Percentiles rank a stretch among this genome's conserved stretches.
Conservation (phyloP, 1,284 basidiomycete genomes). For the Melampsora larici-populina region DNA sequence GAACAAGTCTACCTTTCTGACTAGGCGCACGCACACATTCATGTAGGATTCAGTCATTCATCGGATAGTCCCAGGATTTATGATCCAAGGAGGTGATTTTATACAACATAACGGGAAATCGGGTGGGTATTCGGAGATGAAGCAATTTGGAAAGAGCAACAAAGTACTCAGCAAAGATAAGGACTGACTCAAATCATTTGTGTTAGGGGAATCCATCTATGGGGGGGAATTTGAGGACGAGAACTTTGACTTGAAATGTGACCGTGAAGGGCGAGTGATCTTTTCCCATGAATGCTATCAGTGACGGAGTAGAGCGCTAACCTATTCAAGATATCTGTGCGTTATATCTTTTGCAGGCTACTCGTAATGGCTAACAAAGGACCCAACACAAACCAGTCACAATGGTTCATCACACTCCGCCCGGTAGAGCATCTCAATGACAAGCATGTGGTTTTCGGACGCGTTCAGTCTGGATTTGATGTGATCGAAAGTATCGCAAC, state of each 20-base stretch:
- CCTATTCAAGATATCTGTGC: not conserved
- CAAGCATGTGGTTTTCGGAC: conserved; percentile 39
- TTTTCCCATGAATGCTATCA: not conserved
- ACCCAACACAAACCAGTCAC: conserved; percentile 38
- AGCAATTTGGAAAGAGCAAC: too few relatives aligned
- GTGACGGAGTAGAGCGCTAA: not conserved
- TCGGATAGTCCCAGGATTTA: conserved; percentile 32
- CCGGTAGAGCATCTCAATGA: conserved; percentile 33
- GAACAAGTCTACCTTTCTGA: not conserved
- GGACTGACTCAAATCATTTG: too few relatives aligned
- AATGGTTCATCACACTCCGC: conserved; percentile 37
- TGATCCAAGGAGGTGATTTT: conserved; percentile 42
- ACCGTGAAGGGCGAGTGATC: conserved; percentile 25
- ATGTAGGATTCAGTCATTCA: conserved; percentile 31
- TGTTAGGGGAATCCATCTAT: conserved; percentile 37
- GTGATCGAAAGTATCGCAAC: conserved; percentile 24
- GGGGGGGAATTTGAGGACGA: conserved; percentile 37
- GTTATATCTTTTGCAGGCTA: conserved; percentile 8
- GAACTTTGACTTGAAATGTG: conserved; percentile 31
- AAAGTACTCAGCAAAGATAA: too few relatives aligned
- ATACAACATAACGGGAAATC: conserved; percentile 32
- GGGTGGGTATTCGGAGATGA: not conserved
- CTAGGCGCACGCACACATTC: not conserved
- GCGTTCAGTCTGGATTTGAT: conserved; percentile 30
- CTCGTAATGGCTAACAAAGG: conserved; percentile 40